Base-by-base conservation (phyloP, 805 yeast genomes). In the Sugiyamaella chiloensis region DNA sequence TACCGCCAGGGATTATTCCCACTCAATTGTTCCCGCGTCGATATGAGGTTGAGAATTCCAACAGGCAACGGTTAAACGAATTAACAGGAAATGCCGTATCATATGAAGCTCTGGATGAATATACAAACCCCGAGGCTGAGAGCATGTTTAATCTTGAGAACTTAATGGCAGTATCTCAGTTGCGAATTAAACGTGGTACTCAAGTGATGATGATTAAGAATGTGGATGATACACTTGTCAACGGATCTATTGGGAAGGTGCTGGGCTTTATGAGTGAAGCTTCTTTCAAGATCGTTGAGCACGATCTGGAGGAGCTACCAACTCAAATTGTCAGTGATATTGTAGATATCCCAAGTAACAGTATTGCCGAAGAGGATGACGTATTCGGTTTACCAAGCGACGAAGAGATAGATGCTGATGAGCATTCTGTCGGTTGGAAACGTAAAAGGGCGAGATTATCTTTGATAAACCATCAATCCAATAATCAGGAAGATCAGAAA, bases 181-280 rank as follows among this genome's bases (percentile, higher is more conserved):
- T 93, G 12, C 73, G 70, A 2, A 68, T 93, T 54, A 91, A 90
- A 63, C 81, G 79, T 46, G 88, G 87, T 30, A 95, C 96, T 0
- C 99, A 93, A 65, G 97, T 93, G 1, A 90, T 93, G 96, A 81
- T 87, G 74, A 68, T 93, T 55, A 87, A 86, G 58, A 93, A 93
- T 62, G 73, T 77, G 24, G 90, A 87, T 54, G 84, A 80, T 7
- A 67, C 72, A 2, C 69, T 93, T 31, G 98, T 93, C 34, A 93
- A 93, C 67, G 99, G 99, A 2, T 79, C 96, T 0, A 70, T 91
- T 31, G 99, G 99, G 0, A 79, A 74, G 31, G 83, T 93, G 1
- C 56, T 79, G 5, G 80, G 75, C 14, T 82, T 85, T 54, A 65
- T 75, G 61, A 55, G 60, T 26, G 65, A 62, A 17, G 42, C 56